phyloP scores from a whole-genome alignment of 2,329 filamentous ascomycete species.

The Hypoxylon sp. region DNA sequence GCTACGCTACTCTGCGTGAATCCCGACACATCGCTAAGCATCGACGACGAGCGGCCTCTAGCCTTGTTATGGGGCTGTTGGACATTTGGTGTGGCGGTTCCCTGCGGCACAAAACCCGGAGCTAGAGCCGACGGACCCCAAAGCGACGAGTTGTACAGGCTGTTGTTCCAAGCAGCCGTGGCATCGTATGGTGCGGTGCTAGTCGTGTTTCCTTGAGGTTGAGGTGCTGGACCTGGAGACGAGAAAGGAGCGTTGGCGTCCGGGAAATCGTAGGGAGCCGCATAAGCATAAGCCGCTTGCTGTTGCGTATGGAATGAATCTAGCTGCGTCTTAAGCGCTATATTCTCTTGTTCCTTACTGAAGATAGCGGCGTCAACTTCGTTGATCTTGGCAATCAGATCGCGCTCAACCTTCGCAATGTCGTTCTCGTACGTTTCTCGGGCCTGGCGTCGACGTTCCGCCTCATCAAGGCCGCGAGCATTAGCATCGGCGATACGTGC shows the following conservation, averaged over 20 bases:
- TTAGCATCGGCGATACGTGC: constrained; percentile 80
- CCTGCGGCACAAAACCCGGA: constrained; percentile 58
- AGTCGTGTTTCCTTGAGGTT: constrained; percentile 40
- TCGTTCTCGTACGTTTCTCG: constrained; percentile 65
- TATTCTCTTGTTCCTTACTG: constrained; percentile 60
- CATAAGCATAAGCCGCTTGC: constrained; percentile 53
- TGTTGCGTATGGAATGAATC: constrained; percentile 58
- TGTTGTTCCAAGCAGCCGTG: constrained; percentile 54
- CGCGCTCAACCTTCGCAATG: constrained; percentile 62
- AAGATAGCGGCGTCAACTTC: constrained; percentile 56
- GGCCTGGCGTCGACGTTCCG: constrained; percentile 70
- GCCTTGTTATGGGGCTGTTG: constrained; percentile 57
- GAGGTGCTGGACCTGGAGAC: constrained; percentile 41
- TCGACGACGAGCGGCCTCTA: constrained; percentile 74
- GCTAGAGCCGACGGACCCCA: constrained; percentile 57
- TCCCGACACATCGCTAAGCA: constrained; percentile 77
- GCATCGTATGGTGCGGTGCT: constrained; percentile 49
- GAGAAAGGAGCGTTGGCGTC: constrained; percentile 48
- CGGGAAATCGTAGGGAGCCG: constrained; percentile 53
- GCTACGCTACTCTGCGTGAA: constrained; percentile 75
- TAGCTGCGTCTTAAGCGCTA: constrained; percentile 58
- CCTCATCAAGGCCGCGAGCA: constrained; percentile 74
- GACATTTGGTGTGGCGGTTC: constrained; percentile 52
- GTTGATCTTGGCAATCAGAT: constrained; percentile 60
- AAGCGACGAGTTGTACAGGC: constrained; percentile 53